Evolutionary conservation across 2,329 filamentous ascomycete species (phyloP), one percentile per base, ranked within the genome.

Genomic region (Chaetomiaceae sp.): DNA sequence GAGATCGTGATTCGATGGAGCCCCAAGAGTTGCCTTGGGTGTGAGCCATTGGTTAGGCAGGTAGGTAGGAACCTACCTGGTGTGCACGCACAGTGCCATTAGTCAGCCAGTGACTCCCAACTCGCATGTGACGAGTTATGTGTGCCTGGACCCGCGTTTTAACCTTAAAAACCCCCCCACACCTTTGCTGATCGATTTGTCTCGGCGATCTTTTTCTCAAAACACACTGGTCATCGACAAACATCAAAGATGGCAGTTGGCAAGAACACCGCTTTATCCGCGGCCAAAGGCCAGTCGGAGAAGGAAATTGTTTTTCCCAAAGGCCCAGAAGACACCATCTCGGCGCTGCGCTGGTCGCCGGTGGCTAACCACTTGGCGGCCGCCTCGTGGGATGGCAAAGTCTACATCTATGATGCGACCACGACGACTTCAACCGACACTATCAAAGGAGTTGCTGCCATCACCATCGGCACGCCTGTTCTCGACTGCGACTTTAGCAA

Each of bases 401-500:
- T 69, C 51, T 68, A 67, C 36, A 56, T 71, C 60, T 71, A 70
- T 62, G 64, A 69, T 50, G 62, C 67, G 48, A 55, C 60, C 29
- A 48, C 53, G 23, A 41, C 56, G 45, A 58, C 55, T 16, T 55
- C 55, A 33, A 64, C 62, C 43, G 53, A 44, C 42, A 51, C 54
- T 43, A 63, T 64, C 44, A 55, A 49, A 27, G 62, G 56, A 38
- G 58, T 62, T 38, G 59, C 65, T 13, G 36, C 54, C 50, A 58
- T 69, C 52, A 36, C 43, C 21, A 56, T 57, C 45, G 61, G 63
- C 6, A 58, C 57, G 43, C 68, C 68, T 11, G 50, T 69, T 30
- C 55, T 71, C 53, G 63, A 65, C 49, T 70, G 67, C 59, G 63
- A 69, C 62, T 71, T 69, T 64, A 64, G 62, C 58, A 65, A 68